A percentile compares a stretch with the other conserved stretches of the same genome.
These are phyloP conservation scores for Protomyces arabidopsidicola DNA, from an alignment of 1,139 yeast species.

Conservation along the genomic window DNA sequence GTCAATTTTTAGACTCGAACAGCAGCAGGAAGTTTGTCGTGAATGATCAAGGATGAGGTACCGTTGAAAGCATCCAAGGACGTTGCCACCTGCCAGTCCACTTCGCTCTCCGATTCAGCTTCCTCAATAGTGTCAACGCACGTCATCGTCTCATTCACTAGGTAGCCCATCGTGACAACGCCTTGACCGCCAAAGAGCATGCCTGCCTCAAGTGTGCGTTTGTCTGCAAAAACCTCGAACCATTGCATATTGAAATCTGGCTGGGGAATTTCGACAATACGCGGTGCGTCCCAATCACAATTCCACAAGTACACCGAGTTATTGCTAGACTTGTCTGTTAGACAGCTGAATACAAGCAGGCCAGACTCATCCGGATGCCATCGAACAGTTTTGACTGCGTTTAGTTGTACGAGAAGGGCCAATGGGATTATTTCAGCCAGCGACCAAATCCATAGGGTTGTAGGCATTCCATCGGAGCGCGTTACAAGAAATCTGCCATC, in stretches of 20 bases:
- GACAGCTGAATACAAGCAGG: constrained; percentile 30
- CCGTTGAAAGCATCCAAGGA: background rate
- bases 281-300: constrained; percentile 26
- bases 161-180: background rate
- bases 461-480: constrained; percentile 31
- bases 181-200: background rate
- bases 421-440: constrained; percentile 29
- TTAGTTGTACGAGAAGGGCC: constrained; percentile 30
- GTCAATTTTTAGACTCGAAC: too few relatives aligned
- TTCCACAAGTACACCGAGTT: constrained; percentile 28
- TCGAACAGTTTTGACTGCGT: constrained; percentile 27
- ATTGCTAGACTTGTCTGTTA: background rate
- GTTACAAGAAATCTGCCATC: constrained; percentile 33
- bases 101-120: background rate
- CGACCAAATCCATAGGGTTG: constrained; percentile 35
- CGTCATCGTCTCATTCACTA: background rate
- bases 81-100: background rate
- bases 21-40: background rate
- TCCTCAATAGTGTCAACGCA: background rate
- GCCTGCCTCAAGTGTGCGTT: background rate
- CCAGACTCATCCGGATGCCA: constrained; percentile 33
- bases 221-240: constrained; percentile 13
- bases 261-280: constrained; percentile 26
- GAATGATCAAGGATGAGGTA: background rate
- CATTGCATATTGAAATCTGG: constrained; percentile 27